A percentile compares a stretch with the other conserved stretches of the same genome.
phyloP scores from a whole-genome alignment of 306 rosid genomes.

The Lathyrus tuberosus region DNA sequence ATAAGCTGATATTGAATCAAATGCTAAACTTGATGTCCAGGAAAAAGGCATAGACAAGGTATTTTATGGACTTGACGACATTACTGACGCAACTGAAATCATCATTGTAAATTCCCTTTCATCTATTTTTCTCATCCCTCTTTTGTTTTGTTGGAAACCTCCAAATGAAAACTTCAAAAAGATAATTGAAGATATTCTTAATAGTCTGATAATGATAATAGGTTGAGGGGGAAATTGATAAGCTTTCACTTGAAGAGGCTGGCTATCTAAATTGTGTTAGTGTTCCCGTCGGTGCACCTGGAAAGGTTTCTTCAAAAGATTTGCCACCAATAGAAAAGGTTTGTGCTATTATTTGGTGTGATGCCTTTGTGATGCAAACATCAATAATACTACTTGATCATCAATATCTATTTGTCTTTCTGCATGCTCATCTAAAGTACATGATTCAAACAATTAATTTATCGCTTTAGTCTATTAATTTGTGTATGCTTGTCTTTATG shows the following conservation, averaged over 20 bases:
- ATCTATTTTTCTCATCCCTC: conserved; percentile 31
- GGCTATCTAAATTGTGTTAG: conserved; percentile 88
- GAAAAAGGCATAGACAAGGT: conserved; percentile 68
- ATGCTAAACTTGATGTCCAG: conserved; percentile 53
- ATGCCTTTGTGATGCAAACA: neutral
- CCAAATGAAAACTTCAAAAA: conserved; percentile 27
- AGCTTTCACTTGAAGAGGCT: conserved; percentile 94
- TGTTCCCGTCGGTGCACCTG: conserved; percentile 88
- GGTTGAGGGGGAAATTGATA: conserved; percentile 96
- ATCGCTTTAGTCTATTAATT: conserved; percentile 30
- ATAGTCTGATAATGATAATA: conserved; percentile 41
- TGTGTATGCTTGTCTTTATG: conserved; percentile 42
- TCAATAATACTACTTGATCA: neutral
- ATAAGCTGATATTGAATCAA: conserved; percentile 28
- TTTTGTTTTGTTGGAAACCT: conserved; percentile 12
- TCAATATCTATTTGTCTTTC: neutral
- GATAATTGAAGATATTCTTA: conserved; percentile 20
- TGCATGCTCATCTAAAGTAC: conserved; percentile 4
- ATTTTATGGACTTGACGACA: conserved; percentile 83
- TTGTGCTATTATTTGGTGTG: conserved; percentile 8
- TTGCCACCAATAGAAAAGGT: conserved; percentile 82
- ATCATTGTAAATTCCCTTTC: conserved; percentile 61
- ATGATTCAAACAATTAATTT: conserved; percentile 18
- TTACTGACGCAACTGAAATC: conserved; percentile 62
- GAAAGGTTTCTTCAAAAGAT: conserved; percentile 59